phyloP scores from a whole-genome alignment of 2,329 filamentous ascomycete genomes.

The Saccharata proteae region DNA sequence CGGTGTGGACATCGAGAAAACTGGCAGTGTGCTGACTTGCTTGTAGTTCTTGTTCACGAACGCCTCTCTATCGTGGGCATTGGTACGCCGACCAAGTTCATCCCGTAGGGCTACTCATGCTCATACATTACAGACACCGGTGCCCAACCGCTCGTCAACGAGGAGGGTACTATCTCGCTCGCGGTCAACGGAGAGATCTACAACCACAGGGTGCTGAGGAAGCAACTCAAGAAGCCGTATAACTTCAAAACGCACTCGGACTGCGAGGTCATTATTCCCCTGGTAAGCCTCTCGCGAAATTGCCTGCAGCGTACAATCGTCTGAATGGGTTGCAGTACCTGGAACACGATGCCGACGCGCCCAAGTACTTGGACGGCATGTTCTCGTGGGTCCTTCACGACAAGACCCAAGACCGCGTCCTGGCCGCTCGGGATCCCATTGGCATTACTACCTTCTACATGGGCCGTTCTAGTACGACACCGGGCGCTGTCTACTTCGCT shows the following conservation, averaged over 20 bases:
- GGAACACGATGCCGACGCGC: constrained; percentile 82
- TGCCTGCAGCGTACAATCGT: no score
- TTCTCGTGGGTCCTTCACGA: constrained; percentile 99
- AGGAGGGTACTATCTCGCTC: constrained; percentile 75
- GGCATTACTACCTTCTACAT: constrained; percentile 97
- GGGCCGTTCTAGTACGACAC: constrained; percentile 71
- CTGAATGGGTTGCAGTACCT: constrained; percentile 80
- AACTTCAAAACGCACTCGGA: constrained; percentile 98
- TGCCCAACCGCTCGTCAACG: constrained; percentile 88
- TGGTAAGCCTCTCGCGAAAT: constrained; percentile 47
- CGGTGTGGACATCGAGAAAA: not conserved
- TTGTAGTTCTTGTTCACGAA: constrained; percentile 78
- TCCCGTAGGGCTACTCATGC: constrained; percentile 3
- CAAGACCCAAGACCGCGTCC: constrained; percentile 80
- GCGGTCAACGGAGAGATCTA: constrained; percentile 99
- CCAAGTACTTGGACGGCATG: constrained; percentile 95
- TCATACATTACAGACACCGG: constrained; percentile 58
- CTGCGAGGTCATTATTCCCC: constrained; percentile 95
- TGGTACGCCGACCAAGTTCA: constrained; percentile 44
- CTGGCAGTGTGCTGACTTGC: constrained; percentile 14
- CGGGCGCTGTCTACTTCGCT: constrained; percentile 83
- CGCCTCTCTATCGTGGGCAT: constrained; percentile 95
- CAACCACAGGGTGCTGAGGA: constrained; percentile 93
- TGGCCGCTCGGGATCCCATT: constrained; percentile 92
- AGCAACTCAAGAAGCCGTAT: constrained; percentile 70